A percentile compares a stretch with the other conserved stretches of the same genome.
Evolutionary conservation across 2,329 filamentous ascomycete species (phyloP).

Genomic region (Aspergillus ochraceoroseus): DNA sequence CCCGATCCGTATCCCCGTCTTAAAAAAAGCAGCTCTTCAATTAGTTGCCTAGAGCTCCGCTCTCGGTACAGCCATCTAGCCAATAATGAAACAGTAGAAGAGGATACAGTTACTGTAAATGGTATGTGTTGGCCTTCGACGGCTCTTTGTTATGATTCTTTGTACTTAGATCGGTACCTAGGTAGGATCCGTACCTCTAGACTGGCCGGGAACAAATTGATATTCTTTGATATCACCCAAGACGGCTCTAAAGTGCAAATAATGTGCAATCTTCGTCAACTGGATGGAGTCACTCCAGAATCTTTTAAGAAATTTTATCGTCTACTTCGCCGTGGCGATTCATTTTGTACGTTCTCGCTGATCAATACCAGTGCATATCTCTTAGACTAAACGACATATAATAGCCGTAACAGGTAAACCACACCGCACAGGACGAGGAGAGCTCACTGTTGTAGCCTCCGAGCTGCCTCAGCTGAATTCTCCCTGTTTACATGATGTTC

Average conservation of each 20-base stretch:
- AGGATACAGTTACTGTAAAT: conserved; percentile 39
- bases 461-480: conserved; percentile 67
- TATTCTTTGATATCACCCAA: conserved; percentile 77
- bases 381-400: conserved; percentile 15
- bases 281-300: conserved; percentile 38
- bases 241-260: conserved; percentile 69
- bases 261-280: conserved; percentile 61
- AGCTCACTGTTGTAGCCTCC: conserved; percentile 67
- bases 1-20: conserved; percentile 40
- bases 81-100: conserved; percentile 39
- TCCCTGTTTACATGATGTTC: conserved; percentile 74
- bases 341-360: conserved; percentile 60
- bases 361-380: conserved; percentile 10
- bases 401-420: conserved; percentile 66
- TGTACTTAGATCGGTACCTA: conserved; percentile 45
- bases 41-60: conserved; percentile 38
- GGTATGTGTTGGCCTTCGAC: conserved; percentile 36
- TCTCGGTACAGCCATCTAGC: conserved; percentile 36
- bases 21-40: conserved; percentile 26
- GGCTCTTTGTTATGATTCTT: conserved; percentile 20
- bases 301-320: conserved; percentile 58
- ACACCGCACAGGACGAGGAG: conserved; percentile 64
- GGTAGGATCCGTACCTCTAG: conserved; percentile 72
- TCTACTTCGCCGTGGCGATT: conserved; percentile 73
- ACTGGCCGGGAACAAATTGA: conserved; percentile 67